A percentile compares a stretch with the other conserved stretches of the same genome.
Conservation (phyloP, 1,284 basidiomycete species). For the Ceratorhiza oryzae-sativae region DNA sequence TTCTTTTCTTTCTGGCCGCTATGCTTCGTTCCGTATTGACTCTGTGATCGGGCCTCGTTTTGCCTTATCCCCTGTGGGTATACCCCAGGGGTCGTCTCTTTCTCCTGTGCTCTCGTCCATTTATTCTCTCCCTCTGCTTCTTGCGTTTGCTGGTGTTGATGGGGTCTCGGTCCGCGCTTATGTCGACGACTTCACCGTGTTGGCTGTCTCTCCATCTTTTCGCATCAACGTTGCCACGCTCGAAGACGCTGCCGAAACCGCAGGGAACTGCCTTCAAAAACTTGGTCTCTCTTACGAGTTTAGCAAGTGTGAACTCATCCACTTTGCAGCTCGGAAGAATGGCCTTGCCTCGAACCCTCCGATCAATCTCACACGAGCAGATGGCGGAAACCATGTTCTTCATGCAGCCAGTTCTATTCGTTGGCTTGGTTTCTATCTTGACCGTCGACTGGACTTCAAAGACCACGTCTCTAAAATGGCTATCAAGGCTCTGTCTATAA, state of each 20-base stretch:
- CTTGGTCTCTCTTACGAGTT: slow-evolving; percentile 16
- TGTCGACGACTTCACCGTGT: slow-evolving; percentile 21
- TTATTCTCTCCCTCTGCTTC: slow-evolving; percentile 23
- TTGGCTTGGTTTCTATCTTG: slow-evolving; percentile 39
- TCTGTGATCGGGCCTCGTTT: slow-evolving; percentile 15
- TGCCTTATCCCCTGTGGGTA: slow-evolving; percentile 16
- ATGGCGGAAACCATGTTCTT: background rate
- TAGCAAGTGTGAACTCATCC: slow-evolving; percentile 1
- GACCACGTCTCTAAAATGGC: slow-evolving; percentile 17
- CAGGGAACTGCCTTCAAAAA: background rate
- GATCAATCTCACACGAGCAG: background rate
- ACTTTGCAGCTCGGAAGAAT: background rate
- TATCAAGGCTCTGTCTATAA: slow-evolving; percentile 17
- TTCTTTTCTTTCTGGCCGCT: slow-evolving; percentile 42
- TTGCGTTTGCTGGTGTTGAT: background rate
- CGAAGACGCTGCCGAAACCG: background rate
- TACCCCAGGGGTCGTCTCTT: slow-evolving; percentile 37
- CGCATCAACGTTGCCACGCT: background rate
- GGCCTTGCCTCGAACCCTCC: background rate
- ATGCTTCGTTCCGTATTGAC: slow-evolving; percentile 48
- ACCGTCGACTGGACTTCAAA: slow-evolving; percentile 38
- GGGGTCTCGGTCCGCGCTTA: background rate
- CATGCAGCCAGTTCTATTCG: background rate
- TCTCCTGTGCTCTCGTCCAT: slow-evolving; percentile 38
- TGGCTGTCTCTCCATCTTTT: background rate